phyloP scores from a whole-genome alignment of 192 early-diverging fungal species.

The Cetraspora pellucida region DNA sequence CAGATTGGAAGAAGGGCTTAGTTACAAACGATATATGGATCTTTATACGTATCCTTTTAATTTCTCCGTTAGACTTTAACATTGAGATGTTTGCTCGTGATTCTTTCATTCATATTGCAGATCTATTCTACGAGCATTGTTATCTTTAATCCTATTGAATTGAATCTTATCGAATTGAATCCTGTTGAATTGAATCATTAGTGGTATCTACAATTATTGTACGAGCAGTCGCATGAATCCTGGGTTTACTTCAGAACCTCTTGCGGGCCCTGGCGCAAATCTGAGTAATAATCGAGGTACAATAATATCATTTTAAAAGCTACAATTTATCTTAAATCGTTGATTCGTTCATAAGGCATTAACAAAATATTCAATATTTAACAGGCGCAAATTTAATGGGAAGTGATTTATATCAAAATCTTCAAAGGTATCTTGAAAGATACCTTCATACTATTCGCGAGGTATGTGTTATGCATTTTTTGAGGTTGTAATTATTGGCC shows the following conservation, averaged over 20 bases:
- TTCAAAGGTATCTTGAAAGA: conserved; percentile 57
- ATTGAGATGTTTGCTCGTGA: background rate
- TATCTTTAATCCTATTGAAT: background rate
- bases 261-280: conserved; percentile 15
- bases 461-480: conserved; percentile 17
- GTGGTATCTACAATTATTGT: conserved; percentile 79
- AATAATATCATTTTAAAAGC: background rate
- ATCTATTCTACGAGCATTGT: background rate
- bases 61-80: background rate
- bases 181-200: conserved; percentile 36
- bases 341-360: background rate
- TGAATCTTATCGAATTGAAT: background rate
- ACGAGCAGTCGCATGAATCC: conserved; percentile 49
- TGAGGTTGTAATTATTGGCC: background rate
- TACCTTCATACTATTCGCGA: conserved; percentile 55
- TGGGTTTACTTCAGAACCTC: conserved; percentile 32
- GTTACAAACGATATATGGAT: conserved; percentile 75
- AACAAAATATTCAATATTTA: background rate
- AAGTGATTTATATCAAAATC: conserved; percentile 54
- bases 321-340: background rate
- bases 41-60: conserved; percentile 74
- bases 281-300: conserved; percentile 31
- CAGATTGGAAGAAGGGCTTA: conserved; percentile 72
- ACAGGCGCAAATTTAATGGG: conserved; percentile 58
- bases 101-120: too few relatives aligned